Conservation (phyloP, 768 basidiomycete species). For the Cubamyces lactineus region DNA sequence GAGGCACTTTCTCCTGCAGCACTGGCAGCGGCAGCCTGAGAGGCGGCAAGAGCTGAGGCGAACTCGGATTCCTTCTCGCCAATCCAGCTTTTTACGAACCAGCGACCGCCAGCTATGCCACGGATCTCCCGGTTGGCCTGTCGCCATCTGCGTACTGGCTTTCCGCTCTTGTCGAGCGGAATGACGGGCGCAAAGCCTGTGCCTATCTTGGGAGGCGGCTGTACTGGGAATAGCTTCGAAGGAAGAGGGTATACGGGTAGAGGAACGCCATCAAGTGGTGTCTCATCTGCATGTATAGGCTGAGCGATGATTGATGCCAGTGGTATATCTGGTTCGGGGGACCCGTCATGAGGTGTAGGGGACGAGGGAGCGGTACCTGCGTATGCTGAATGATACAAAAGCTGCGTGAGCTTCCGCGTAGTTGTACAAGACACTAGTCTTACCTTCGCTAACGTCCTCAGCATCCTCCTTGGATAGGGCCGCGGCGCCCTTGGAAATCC, state of each 20-base stretch:
- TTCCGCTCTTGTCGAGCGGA: constrained; percentile 65
- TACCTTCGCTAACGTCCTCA: constrained; percentile 64
- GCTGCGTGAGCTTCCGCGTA: not conserved
- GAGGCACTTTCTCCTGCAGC: constrained; percentile 18
- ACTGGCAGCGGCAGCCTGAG: constrained; percentile 23
- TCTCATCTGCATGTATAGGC: constrained; percentile 40
- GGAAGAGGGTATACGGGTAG: constrained; percentile 79
- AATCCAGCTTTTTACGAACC: constrained; percentile 83
- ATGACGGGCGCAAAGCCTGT: constrained; percentile 71
- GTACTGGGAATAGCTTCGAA: constrained; percentile 82
- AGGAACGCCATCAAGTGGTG: constrained; percentile 59
- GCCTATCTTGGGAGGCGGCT: constrained; percentile 74
- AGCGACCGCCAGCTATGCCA: constrained; percentile 82
- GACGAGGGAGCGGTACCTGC: constrained; percentile 77
- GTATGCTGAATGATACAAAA: constrained; percentile 46
- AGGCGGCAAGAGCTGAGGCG: constrained; percentile 36
- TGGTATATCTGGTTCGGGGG: constrained; percentile 34
- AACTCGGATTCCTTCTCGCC: constrained; percentile 79
- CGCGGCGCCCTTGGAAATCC: constrained; percentile 25
- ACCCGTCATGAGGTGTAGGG: constrained; percentile 55
- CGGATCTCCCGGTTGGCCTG: constrained; percentile 75
- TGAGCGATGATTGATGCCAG: constrained; percentile 16
- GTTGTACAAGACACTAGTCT: not conserved
- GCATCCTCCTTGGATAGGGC: constrained; percentile 46
- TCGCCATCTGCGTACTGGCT: constrained; percentile 73